Evolutionary conservation across 768 basidiomycete species (phyloP).

Genomic region (Hygrophoropsis aurantiaca): DNA sequence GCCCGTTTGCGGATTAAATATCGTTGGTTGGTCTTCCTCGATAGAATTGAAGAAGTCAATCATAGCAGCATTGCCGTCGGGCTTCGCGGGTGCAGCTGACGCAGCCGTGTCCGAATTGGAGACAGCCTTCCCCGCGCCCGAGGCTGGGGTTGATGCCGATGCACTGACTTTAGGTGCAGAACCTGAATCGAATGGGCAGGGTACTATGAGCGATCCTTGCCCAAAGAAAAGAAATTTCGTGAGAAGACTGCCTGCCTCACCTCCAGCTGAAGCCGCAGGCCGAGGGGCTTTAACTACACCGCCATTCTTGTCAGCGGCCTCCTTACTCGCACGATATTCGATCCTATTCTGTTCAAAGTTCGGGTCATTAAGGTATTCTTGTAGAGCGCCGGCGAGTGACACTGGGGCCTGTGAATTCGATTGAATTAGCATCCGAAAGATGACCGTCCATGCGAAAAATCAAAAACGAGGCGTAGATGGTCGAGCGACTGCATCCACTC

Average conservation of each 20-base stretch:
- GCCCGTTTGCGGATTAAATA: constrained; percentile 63
- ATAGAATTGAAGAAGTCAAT: constrained; percentile 90
- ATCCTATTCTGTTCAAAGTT: constrained; percentile 94
- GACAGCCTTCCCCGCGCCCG: no score
- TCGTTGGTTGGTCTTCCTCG: constrained; percentile 74
- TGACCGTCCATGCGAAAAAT: neutral
- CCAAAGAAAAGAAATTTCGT: no score
- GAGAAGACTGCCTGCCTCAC: no score
- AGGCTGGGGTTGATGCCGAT: constrained; percentile 15
- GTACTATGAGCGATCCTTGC: constrained; percentile 11
- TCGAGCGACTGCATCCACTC: neutral
- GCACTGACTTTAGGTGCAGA: constrained; percentile 16
- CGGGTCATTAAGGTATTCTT: constrained; percentile 95
- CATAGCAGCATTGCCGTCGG: constrained; percentile 47
- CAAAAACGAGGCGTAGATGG: neutral
- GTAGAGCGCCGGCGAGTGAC: constrained; percentile 87
- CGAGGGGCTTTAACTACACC: constrained; percentile 9
- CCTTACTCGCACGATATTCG: constrained; percentile 87
- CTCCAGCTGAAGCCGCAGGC: constrained; percentile 12
- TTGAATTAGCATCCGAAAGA: neutral
- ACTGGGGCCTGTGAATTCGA: constrained; percentile 72
- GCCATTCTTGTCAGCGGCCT: constrained; percentile 47
- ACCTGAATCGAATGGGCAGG: constrained; percentile 4
- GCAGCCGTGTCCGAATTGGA: constrained; percentile 21
- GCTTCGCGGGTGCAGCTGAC: constrained; percentile 24